These are phyloP conservation scores for Nitzschia sp. DNA, from an alignment of 108 stramenopile genomes.

Conservation along the genomic window DNA sequence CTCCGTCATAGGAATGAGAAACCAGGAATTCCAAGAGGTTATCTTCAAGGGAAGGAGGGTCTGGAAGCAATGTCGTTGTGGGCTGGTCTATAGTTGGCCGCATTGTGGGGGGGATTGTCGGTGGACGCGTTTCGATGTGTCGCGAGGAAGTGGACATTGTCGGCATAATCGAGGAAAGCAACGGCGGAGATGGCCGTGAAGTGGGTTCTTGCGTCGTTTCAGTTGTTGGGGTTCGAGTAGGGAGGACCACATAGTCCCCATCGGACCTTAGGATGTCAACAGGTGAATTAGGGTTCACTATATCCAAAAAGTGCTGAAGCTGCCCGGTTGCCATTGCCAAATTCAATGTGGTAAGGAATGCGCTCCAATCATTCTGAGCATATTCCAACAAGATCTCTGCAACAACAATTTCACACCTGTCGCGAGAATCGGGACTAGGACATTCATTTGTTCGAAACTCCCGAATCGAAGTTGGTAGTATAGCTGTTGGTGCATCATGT, in stretches of 20 bases:
- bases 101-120: not conserved
- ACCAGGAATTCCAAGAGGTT: constrained; percentile 19
- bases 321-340: constrained; percentile 24
- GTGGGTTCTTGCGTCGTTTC: constrained; percentile 3
- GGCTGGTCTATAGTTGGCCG: not conserved
- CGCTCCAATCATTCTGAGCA: constrained; percentile 12
- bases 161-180: not conserved
- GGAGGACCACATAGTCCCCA: not conserved
- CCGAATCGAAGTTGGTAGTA: constrained; percentile 23
- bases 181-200: not conserved
- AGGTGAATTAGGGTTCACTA: constrained; percentile 25
- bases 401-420: constrained; percentile 24
- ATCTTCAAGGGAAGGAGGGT: not conserved
- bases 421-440: constrained; percentile 1
- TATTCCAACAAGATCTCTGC: constrained; percentile 26
- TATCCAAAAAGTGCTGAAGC: constrained; percentile 24
- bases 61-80: not conserved
- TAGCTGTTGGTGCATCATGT: not conserved
- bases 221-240: not conserved
- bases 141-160: not conserved
- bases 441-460: not conserved
- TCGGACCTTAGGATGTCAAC: constrained; percentile 12
- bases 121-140: not conserved
- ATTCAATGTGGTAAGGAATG: constrained; percentile 16
- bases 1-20: constrained; percentile 29